Conservation (phyloP, 192 early-diverging fungal species). For the Cladochytrium replicatum region DNA sequence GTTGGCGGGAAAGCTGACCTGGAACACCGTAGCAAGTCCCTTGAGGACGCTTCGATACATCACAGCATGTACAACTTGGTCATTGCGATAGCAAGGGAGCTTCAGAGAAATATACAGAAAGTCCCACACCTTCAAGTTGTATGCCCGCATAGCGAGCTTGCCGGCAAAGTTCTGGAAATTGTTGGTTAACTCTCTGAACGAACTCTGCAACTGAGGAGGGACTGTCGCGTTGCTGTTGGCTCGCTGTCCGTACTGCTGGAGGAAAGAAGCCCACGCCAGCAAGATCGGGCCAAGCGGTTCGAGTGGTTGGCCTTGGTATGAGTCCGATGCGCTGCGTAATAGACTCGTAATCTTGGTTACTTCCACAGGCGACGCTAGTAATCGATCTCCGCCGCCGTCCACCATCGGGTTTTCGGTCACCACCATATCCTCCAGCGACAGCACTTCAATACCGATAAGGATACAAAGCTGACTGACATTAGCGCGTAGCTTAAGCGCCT, state of each 20-base stretch:
- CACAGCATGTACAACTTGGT: background rate
- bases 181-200: no score
- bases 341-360: background rate
- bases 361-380: background rate
- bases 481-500: slow-evolving; percentile 4
- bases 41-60: slow-evolving; percentile 34
- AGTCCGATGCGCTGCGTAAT: background rate
- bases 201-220: background rate
- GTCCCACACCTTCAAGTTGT: slow-evolving; percentile 1
- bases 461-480: slow-evolving; percentile 23
- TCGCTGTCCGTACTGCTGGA: slow-evolving; percentile 4
- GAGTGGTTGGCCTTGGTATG: background rate
- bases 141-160: background rate
- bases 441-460: slow-evolving; percentile 18
- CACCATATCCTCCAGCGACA: slow-evolving; percentile 10
- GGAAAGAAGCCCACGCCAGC: slow-evolving; percentile 23
- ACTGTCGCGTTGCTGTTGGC: background rate
- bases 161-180: background rate
- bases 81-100: background rate
- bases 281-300: slow-evolving; percentile 17
- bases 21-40: slow-evolving; percentile 23
- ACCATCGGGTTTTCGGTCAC: background rate
- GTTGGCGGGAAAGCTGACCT: slow-evolving; percentile 11
- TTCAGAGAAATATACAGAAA: background rate
- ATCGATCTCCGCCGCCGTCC: background rate